Percentiles rank a stretch among this genome's conserved stretches.
phyloP scores from a whole-genome alignment of 1,284 basidiomycete genomes.

The Sutorius eximius region DNA sequence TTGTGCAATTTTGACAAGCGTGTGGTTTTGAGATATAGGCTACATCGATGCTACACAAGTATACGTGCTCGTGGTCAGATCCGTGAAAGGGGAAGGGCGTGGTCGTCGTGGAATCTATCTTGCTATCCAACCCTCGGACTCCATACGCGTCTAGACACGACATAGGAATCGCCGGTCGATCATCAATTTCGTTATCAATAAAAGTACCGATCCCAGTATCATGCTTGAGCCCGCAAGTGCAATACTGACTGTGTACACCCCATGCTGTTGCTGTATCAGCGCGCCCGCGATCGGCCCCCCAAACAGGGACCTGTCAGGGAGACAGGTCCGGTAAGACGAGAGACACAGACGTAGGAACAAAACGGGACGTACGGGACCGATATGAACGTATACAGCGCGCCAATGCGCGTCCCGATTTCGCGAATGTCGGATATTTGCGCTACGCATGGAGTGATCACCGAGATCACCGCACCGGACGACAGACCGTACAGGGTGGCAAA shows the following conservation, averaged over 20 bases:
- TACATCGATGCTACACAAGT: constrained; percentile 32
- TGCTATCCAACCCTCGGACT: neutral
- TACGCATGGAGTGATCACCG: constrained; percentile 61
- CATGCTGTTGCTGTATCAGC: constrained; percentile 45
- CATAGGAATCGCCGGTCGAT: constrained; percentile 42
- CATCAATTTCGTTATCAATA: constrained; percentile 48
- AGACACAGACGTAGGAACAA: neutral
- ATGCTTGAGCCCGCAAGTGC: constrained; percentile 58
- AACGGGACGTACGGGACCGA: constrained; percentile 59
- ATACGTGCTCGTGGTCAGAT: constrained; percentile 16
- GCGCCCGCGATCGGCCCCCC: constrained; percentile 61
- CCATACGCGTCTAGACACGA: constrained; percentile 21
- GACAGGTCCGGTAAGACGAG: constrained; percentile 3
- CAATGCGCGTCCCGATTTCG: constrained; percentile 59
- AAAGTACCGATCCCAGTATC: constrained; percentile 54
- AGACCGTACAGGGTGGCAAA: constrained; percentile 62
- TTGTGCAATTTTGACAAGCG: constrained; percentile 4
- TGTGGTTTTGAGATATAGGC: constrained; percentile 24
- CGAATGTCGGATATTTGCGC: constrained; percentile 59
- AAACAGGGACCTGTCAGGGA: constrained; percentile 47
- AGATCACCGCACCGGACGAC: constrained; percentile 56
- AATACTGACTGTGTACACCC: constrained; percentile 53
- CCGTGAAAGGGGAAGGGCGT: constrained; percentile 2
- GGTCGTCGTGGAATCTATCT: neutral
- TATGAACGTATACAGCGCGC: constrained; percentile 58